Percentiles rank a stretch among this genome's conserved stretches.
Evolutionary conservation across 192 early-diverging fungal genomes (phyloP).

Genomic region (Backusella liffmaniae): DNA sequence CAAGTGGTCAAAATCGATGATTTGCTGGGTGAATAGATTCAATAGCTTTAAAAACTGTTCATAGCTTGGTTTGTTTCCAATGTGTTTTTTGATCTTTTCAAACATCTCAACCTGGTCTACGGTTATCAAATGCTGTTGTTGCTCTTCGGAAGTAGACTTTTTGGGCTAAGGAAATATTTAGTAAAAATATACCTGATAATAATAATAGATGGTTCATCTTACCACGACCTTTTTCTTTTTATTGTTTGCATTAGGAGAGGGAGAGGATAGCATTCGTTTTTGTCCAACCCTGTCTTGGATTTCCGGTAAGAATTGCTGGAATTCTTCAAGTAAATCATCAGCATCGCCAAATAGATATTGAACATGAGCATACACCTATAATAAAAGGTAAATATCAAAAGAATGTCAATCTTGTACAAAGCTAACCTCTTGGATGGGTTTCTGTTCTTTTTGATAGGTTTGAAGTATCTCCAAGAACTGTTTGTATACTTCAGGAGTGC

Average conservation of each 20-base stretch:
- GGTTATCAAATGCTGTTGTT: conserved; percentile 26
- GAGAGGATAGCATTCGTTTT: background rate
- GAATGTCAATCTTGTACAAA: background rate
- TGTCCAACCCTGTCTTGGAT: background rate
- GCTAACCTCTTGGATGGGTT: conserved; percentile 88
- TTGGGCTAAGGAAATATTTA: background rate
- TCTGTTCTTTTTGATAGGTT: conserved; percentile 95
- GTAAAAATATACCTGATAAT: background rate
- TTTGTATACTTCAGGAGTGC: conserved; percentile 93
- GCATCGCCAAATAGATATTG: conserved; percentile 84
- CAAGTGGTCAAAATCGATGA: conserved; percentile 83
- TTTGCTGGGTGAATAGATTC: conserved; percentile 90
- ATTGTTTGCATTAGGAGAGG: background rate
- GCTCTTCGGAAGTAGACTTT: background rate
- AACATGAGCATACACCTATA: conserved; percentile 90
- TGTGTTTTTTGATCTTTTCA: conserved; percentile 83
- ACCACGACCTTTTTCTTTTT: background rate
- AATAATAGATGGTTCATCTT: background rate
- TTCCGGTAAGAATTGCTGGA: conserved; percentile 97
- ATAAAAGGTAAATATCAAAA: no score
- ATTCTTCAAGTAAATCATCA: conserved; percentile 93
- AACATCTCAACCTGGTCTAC: conserved; percentile 92
- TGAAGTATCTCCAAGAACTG: conserved; percentile 97
- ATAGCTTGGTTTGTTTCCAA: conserved; percentile 84
- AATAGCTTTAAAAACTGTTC: conserved; percentile 95